A percentile compares a stretch with the other conserved stretches of the same genome.
phyloP scores from a whole-genome alignment of 2,329 filamentous ascomycete genomes.

The Diaporthe sp. region DNA sequence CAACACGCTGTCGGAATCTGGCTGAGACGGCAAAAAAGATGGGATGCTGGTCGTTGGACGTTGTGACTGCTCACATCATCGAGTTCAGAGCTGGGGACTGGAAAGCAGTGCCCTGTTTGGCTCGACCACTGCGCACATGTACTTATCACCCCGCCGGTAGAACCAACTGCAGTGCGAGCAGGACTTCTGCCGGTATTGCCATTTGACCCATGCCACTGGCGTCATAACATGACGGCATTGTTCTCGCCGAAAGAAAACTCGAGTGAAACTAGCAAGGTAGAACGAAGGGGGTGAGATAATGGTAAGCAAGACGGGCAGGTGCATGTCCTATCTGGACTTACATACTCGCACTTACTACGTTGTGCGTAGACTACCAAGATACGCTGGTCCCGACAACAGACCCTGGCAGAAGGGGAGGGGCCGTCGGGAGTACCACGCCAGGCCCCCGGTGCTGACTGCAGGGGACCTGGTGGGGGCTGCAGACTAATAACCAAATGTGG shows the following conservation, averaged over 20 bases:
- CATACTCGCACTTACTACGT: not conserved
- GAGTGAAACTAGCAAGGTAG: conserved; percentile 7
- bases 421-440: conserved; percentile 23
- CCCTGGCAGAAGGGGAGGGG: conserved; percentile 11
- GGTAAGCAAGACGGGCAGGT: not conserved
- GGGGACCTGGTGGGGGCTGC: conserved; percentile 10
- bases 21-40: conserved; percentile 1
- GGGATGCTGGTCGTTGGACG: not conserved
- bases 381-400: conserved; percentile 12
- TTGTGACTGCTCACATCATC: conserved; percentile 30
- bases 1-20: conserved; percentile 3
- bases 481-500: not conserved
- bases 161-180: no score
- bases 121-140: conserved; percentile 12
- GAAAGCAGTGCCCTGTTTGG: not conserved
- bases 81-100: not conserved
- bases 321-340: not conserved
- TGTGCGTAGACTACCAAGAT: not conserved
- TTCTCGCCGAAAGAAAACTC: not conserved
- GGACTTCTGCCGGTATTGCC: not conserved
- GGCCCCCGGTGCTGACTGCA: conserved; percentile 11
- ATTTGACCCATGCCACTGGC: conserved; percentile 18
- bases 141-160: not conserved
- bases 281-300: conserved; percentile 1
- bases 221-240: conserved; percentile 21